A percentile compares a stretch with the other conserved stretches of the same genome.
Evolutionary conservation across 257 asterid species (phyloP).

Genomic region (Solanum commersonii): DNA sequence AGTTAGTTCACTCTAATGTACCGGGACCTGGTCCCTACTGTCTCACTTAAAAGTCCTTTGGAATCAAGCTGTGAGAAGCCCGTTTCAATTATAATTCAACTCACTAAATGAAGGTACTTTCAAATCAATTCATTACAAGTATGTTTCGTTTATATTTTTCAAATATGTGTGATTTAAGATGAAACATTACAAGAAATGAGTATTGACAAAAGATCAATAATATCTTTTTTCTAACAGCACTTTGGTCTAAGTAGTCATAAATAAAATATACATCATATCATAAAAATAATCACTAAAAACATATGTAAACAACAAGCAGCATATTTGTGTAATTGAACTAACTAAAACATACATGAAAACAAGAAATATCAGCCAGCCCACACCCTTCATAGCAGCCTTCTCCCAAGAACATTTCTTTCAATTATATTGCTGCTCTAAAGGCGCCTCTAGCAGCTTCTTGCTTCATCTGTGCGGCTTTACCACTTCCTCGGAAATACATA

Average conservation of each 20-base stretch:
- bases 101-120: neutral
- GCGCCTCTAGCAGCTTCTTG: constrained; percentile 48
- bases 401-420: neutral
- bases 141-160: neutral
- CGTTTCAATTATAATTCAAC: neutral
- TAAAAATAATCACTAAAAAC: neutral
- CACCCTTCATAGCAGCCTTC: neutral
- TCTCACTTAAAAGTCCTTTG: neutral
- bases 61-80: too few relatives aligned
- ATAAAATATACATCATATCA: neutral
- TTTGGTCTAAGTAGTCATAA: neutral
- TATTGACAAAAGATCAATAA: neutral
- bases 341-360: neutral
- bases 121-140: neutral
- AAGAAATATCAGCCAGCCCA: neutral
- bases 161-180: neutral
- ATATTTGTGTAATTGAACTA: neutral
- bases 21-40: neutral
- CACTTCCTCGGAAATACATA: constrained; percentile 55
- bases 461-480: constrained; percentile 44
- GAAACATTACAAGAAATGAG: neutral
- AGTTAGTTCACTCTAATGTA: neutral
- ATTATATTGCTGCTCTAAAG: constrained; percentile 34
- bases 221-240: neutral
- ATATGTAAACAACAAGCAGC: neutral